Evolutionary conservation across 805 yeast genomes (phyloP), one percentile per base, ranked within the genome.

Genomic region (Candida broadrunensis): DNA sequence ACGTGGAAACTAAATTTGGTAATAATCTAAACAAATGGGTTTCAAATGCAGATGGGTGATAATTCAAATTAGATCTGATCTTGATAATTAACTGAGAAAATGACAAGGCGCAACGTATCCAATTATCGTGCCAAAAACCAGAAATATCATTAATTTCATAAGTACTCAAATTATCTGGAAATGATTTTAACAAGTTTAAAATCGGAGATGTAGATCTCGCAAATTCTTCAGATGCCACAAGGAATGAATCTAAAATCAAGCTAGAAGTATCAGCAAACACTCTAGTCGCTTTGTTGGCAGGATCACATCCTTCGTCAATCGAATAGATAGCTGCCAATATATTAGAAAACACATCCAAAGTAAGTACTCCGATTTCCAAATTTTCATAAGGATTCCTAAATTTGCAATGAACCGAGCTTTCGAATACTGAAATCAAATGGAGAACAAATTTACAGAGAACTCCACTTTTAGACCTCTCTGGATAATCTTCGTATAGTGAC

Each of bases 351-450:
- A 80, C 65, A 18, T 70, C 70, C 12, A 83, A 64, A 5, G 81
- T 69, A 37, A 69, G 61, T 5, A 72, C 63, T 0, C 90, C 88
- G 33, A 88, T 67, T 48, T 79, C 75, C 48, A 78, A 68, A 45
- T 81, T 78, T 52, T 88, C 86, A 35, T 66, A 59, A 1, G 77
- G 63, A 9, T 73, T 58, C 23, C 67, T 63, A 58, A 80, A 89
- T 47, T 80, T 75, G 85, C 95, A 88, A 53, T 74, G 78, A 3
- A 73, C 63, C 49, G 82, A 85, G 48, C 86, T 80, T 52, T 88
- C 96, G 61, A 81, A 87, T 0, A 86, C 76, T 38, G 76, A 77
- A n/a, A 86, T 61, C 30, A 81, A 65, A 57, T 83, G 85, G 4
- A 65, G 57, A 1, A 76, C 65, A 35, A 86, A 61, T 40, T 74